Percentiles rank a stretch among this genome's conserved stretches.
Evolutionary conservation across 768 basidiomycete species (phyloP).

Genomic region (Kwoniella dendrophila): DNA sequence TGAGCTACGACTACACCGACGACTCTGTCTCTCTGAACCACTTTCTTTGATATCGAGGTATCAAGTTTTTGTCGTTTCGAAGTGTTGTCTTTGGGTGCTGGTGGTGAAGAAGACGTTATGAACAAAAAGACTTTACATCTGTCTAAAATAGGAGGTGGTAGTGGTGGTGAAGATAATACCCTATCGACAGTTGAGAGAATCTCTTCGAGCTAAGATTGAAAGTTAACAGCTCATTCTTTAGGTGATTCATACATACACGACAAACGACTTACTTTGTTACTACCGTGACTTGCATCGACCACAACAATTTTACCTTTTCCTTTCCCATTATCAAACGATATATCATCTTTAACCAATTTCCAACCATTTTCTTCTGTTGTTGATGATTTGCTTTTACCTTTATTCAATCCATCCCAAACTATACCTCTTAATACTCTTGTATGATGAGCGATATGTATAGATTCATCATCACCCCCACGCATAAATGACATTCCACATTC

Average conservation of each 20-base stretch:
- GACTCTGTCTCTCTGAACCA: slow-evolving; percentile 36
- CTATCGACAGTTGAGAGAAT: slow-evolving; percentile 52
- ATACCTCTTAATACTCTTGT: slow-evolving; percentile 45
- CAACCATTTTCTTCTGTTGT: slow-evolving; percentile 27
- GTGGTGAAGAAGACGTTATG: slow-evolving; percentile 47
- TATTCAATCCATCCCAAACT: slow-evolving; percentile 46
- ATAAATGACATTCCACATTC: slow-evolving; percentile 53
- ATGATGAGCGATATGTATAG: slow-evolving; percentile 44
- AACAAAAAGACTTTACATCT: slow-evolving; percentile 53
- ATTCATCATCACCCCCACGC: slow-evolving; percentile 48
- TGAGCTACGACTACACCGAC: slow-evolving; percentile 51
- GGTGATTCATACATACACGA: slow-evolving; percentile 1
- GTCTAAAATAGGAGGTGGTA: slow-evolving; percentile 42
- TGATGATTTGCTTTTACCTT: slow-evolving; percentile 23
- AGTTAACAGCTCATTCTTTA: neutral
- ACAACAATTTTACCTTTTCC: slow-evolving; percentile 39
- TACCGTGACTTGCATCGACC: slow-evolving; percentile 39
- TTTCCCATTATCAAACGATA: slow-evolving; percentile 25
- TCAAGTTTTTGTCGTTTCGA: slow-evolving; percentile 23
- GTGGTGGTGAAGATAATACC: slow-evolving; percentile 50
- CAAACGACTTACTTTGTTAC: slow-evolving; percentile 35
- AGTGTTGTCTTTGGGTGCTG: slow-evolving; percentile 3
- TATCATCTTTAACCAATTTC: slow-evolving; percentile 33
- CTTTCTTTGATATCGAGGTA: neutral
- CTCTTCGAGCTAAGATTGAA: slow-evolving; percentile 42